Evolutionary conservation across 768 basidiomycete genomes (phyloP), one percentile per base, ranked within the genome.

Genomic region (Rhodosporidiobolus odoratus): DNA sequence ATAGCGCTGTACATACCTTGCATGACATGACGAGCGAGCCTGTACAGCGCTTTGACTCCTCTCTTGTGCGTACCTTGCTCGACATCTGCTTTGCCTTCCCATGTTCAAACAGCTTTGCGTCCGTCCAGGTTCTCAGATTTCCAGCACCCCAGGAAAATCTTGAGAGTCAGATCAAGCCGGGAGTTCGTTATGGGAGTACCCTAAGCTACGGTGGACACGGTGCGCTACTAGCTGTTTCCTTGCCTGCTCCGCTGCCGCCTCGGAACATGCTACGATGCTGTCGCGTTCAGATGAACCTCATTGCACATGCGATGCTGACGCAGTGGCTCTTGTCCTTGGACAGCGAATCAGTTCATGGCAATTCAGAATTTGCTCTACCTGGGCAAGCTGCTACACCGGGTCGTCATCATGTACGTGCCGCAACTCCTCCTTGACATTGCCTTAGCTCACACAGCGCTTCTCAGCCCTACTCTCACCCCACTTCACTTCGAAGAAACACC

Each of bases 271-370:
- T n/a, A n/a, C n/a, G n/a, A n/a, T n/a, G n/a, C n/a, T n/a, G n/a
- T n/a, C n/a, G n/a, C n/a, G n/a, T n/a, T n/a, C n/a, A n/a, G n/a
- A n/a, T n/a, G n/a, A n/a, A n/a, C n/a, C n/a, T n/a, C n/a, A n/a
- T n/a, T n/a, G n/a, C n/a, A n/a, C n/a, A n/a, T n/a, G n/a, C n/a
- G n/a, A n/a, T n/a, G n/a, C n/a, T n/a, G n/a, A n/a, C n/a, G n/a
- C n/a, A n/a, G n/a, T n/a, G n/a, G n/a, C n/a, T n/a, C 10, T 52
- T n/a, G 4, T 12, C 50, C 23, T 30, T 13, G 6, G 35, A 5
- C 40, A 72, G 72, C 73, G 9, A 74, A 74, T 50, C 73, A 74
- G 48, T 71, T 74, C 50, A 71, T 74, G 54, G 62, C 54, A 3
- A 70, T 74, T 30, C n/a, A 59, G 41, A 74, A 74, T 32, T 40